phyloP scores from a whole-genome alignment of 2,329 filamentous ascomycete species.

The Aspergillus niger region DNA sequence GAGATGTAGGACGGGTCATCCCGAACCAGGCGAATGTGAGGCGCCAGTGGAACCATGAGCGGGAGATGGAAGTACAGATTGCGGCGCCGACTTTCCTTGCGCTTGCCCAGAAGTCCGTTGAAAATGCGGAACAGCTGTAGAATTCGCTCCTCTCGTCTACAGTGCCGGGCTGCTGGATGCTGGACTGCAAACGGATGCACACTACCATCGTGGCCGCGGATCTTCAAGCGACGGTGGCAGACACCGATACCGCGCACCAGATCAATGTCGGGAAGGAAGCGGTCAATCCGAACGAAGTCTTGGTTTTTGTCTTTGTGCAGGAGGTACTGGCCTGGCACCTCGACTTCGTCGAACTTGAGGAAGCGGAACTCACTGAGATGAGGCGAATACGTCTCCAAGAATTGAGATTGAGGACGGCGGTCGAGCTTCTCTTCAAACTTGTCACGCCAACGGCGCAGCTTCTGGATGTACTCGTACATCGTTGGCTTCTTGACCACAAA shows the following conservation, averaged over 20 bases:
- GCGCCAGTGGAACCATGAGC: constrained; percentile 91
- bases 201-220: constrained; percentile 95
- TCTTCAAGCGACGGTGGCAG: constrained; percentile 90
- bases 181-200: constrained; percentile 96
- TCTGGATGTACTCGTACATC: constrained; percentile 98
- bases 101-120: constrained; percentile 85
- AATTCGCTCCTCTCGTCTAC: constrained; percentile 90
- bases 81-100: constrained; percentile 90
- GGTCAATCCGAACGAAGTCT: constrained; percentile 95
- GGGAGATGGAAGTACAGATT: constrained; percentile 96
- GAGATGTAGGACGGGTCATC: constrained; percentile 95
- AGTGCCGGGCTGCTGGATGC: constrained; percentile 89
- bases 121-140: constrained; percentile 96
- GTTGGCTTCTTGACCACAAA: constrained; percentile 94
- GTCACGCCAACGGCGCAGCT: constrained; percentile 91
- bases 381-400: constrained; percentile 82
- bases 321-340: constrained; percentile 94
- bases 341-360: constrained; percentile 97
- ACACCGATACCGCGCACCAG: constrained; percentile 86
- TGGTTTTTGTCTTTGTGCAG: constrained; percentile 99
- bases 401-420: constrained; percentile 70
- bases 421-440: constrained; percentile 98
- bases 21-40: constrained; percentile 91
- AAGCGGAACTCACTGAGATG: constrained; percentile 96
- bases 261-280: constrained; percentile 93